phyloP scores from a whole-genome alignment of 306 rosid species.

The Gastrolobium villosum region DNA sequence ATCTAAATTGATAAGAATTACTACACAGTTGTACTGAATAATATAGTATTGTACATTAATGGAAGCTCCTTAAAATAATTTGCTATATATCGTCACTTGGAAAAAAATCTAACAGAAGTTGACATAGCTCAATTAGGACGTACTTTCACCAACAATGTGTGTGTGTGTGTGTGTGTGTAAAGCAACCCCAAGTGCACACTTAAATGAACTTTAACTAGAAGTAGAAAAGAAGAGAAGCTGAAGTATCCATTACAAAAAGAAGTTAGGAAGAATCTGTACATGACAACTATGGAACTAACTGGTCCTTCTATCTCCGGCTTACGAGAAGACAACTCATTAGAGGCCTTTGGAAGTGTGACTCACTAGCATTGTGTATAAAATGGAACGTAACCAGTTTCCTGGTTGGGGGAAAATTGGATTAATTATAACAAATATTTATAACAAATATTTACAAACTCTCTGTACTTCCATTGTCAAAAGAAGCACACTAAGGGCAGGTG shows the following conservation, averaged over 20 bases:
- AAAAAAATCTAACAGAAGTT: constrained; percentile 9
- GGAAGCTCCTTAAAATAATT: constrained; percentile 36
- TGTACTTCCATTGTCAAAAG: constrained; percentile 31
- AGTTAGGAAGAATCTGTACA: constrained; percentile 49
- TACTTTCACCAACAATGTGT: neutral
- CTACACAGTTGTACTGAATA: constrained; percentile 19
- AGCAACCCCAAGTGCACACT: constrained; percentile 17
- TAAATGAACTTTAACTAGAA: constrained; percentile 6
- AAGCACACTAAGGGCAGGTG: constrained; percentile 59
- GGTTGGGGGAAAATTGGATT: constrained; percentile 62
- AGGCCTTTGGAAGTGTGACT: constrained; percentile 50
- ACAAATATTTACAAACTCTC: constrained; percentile 70
- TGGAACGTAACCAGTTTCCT: constrained; percentile 48
- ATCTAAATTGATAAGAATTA: neutral
- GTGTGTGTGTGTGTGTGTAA: neutral
- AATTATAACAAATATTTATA: constrained; percentile 80
- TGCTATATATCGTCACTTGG: constrained; percentile 6
- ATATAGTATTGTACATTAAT: neutral
- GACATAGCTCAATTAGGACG: constrained; percentile 2
- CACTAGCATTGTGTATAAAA: constrained; percentile 46
- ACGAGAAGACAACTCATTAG: constrained; percentile 42
- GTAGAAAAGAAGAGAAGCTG: neutral
- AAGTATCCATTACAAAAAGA: constrained; percentile 36
- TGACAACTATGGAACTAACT: constrained; percentile 42
- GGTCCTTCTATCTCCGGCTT: constrained; percentile 38